Percentiles rank a stretch among this genome's conserved stretches.
phyloP scores from a whole-genome alignment of 208 protist species.

The Crithidia mellificae region DNA sequence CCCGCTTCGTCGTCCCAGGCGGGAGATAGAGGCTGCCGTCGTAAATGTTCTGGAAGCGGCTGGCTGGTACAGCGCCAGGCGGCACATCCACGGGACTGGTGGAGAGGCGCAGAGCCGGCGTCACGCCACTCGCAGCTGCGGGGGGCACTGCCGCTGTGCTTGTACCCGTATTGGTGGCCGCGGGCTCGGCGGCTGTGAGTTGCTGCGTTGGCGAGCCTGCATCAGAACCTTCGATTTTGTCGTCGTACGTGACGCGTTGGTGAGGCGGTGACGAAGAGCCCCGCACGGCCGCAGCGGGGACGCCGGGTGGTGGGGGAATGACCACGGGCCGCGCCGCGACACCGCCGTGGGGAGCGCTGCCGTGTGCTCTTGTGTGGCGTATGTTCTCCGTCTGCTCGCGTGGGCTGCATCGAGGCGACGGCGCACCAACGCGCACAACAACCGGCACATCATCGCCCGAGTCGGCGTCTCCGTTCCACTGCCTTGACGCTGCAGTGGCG shows the following conservation, averaged over 20 bases:
- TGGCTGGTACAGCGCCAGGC: slow-evolving; percentile 16
- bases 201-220: slow-evolving; percentile 3
- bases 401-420: background rate
- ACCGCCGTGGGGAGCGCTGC: background rate
- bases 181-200: background rate
- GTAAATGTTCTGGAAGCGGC: slow-evolving; percentile 13
- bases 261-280: background rate
- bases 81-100: slow-evolving; percentile 21
- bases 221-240: background rate
- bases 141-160: slow-evolving; percentile 1
- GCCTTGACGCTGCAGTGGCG: background rate
- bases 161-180: too few relatives aligned
- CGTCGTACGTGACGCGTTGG: background rate
- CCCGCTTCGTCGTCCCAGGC: slow-evolving; percentile 45
- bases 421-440: background rate
- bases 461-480: background rate
- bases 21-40: slow-evolving; percentile 14
- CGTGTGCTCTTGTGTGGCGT: background rate
- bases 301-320: background rate
- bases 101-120: too few relatives aligned
- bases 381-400: background rate
- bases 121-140: too few relatives aligned
- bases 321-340: background rate
- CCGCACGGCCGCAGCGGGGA: background rate
- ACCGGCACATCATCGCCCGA: background rate